A percentile compares a stretch with the other conserved stretches of the same genome.
These are phyloP conservation scores for Pigoraptor vietnamica DNA, from an alignment of 78 protist genomes.

Conservation along the genomic window DNA sequence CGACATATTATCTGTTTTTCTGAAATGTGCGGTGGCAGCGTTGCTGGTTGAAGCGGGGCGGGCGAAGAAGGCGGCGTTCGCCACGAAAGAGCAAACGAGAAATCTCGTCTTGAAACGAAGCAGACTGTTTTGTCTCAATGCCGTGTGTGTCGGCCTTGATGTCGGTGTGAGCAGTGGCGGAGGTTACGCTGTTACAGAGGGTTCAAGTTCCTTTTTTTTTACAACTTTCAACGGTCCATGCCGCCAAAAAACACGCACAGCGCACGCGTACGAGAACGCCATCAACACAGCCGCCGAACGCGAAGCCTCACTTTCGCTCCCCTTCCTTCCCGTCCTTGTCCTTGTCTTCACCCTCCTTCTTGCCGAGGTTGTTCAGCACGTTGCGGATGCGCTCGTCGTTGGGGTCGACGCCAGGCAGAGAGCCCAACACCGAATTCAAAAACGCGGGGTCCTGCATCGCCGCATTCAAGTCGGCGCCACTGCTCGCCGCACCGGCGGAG, in stretches of 20 bases:
- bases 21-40: no score
- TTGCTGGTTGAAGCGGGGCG: no score
- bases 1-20: no score
- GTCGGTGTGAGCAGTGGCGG: no score
- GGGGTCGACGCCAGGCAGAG: conserved; percentile 26
- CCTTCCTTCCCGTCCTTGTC: neutral
- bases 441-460: conserved; percentile 8
- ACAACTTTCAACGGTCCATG: no score
- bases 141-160: no score
- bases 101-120: no score
- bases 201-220: no score
- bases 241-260: neutral
- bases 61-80: no score
- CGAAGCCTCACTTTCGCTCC: neutral
- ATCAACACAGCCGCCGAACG: neutral
- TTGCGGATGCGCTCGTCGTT: neutral
- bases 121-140: no score
- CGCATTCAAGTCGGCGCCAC: neutral
- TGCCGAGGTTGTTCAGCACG: neutral
- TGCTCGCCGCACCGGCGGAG: neutral
- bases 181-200: no score
- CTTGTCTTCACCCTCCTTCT: neutral
- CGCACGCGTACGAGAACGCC: neutral
- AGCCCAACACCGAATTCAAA: conserved; percentile 8
- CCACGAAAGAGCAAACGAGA: no score